Evolutionary conservation across 371 early-diverging fungal species (phyloP).

Genomic region (Lichtheimia corymbifera): DNA sequence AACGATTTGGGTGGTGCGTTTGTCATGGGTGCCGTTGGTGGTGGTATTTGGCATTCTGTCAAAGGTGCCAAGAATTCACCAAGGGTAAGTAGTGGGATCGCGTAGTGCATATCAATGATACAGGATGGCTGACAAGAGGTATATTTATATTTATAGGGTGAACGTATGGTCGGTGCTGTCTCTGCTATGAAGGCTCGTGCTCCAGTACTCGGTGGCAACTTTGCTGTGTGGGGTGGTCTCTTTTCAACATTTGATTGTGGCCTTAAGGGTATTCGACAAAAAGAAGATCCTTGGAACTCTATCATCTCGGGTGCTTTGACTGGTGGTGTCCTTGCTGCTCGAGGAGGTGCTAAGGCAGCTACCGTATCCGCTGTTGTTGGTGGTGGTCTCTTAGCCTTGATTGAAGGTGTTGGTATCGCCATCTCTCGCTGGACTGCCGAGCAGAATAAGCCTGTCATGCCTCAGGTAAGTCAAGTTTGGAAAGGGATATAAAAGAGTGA

Average conservation of each 20-base stretch:
- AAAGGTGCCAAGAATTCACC: conserved; percentile 98
- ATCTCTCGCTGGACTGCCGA: conserved; percentile 63
- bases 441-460: conserved; percentile 61
- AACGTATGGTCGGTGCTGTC: conserved; percentile 85
- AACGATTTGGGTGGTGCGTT: conserved; percentile 97
- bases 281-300: conserved; percentile 97
- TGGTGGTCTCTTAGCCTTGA: conserved; percentile 88
- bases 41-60: conserved; percentile 94
- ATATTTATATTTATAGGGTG: conserved; percentile 63
- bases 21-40: conserved; percentile 96
- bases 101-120: neutral
- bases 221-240: conserved; percentile 98
- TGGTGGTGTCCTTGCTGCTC: conserved; percentile 91
- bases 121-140: conserved; percentile 3
- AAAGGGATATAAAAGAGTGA: neutral
- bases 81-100: conserved; percentile 50
- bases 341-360: conserved; percentile 87
- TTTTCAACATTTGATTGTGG: conserved; percentile 96
- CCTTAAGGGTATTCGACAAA: conserved; percentile 86
- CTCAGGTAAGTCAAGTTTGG: conserved; percentile 39
- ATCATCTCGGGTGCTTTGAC: conserved; percentile 92
- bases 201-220: conserved; percentile 95
- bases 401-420: conserved; percentile 92
- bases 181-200: conserved; percentile 92
- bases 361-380: conserved; percentile 88